A percentile compares a stretch with the other conserved stretches of the same genome.
phyloP scores from a whole-genome alignment of 176 grass and related monocot genomes.

The Aegilops umbellulata region DNA sequence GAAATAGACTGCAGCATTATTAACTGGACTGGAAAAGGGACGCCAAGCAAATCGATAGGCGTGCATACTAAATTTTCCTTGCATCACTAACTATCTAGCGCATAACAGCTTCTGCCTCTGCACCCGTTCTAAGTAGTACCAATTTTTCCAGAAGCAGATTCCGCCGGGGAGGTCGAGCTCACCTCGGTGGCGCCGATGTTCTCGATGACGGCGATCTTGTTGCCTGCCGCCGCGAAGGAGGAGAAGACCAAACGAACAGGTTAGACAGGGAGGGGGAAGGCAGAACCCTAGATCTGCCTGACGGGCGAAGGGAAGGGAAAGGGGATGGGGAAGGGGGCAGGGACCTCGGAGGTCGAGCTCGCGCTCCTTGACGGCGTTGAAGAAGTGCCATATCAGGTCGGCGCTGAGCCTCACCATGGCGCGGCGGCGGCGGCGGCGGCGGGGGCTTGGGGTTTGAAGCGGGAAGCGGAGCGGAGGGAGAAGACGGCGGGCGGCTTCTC shows the following conservation, averaged over 20 bases:
- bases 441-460: too few species aligned
- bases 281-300: conserved; percentile 20
- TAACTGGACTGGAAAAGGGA: too few species aligned
- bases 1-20: too few species aligned
- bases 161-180: conserved; percentile 3
- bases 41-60: too few species aligned
- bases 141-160: too few species aligned
- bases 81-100: too few species aligned
- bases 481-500: too few species aligned
- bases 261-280: not conserved
- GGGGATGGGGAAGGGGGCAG: not conserved
- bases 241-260: not conserved
- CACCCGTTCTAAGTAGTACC: too few species aligned
- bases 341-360: conserved; percentile 86
- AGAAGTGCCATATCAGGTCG: conserved; percentile 97
- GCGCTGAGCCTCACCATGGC: conserved; percentile 88
- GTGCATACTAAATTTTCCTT: too few species aligned
- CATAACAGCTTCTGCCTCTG: too few species aligned
- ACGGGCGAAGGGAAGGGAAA: not conserved
- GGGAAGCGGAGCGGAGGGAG: too few species aligned
- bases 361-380: conserved; percentile 91
- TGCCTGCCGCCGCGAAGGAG: conserved; percentile 37
- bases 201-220: conserved; percentile 92
- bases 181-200: conserved; percentile 96
- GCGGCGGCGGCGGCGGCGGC: not conserved